Percentiles rank a stretch among this genome's conserved stretches.
These are phyloP conservation scores for Cercospora sesami DNA, from an alignment of 2,329 filamentous ascomycete species.

Conservation along the genomic window DNA sequence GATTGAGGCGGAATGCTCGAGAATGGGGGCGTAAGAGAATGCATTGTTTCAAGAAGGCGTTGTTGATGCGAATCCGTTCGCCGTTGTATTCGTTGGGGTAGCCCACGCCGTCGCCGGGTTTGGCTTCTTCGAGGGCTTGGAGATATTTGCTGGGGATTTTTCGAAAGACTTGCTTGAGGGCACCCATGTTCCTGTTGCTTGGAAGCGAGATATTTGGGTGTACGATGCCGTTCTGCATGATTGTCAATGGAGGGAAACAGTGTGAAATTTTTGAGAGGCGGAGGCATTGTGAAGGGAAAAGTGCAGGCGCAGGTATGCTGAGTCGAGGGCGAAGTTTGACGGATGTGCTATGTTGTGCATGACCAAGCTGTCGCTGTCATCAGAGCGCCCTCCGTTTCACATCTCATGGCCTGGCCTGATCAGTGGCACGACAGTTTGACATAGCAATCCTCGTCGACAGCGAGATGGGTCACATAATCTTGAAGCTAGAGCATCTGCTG, in stretches of 20 bases:
- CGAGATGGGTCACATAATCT: background rate
- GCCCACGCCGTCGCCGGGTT: conserved; percentile 13
- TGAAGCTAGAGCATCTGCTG: background rate
- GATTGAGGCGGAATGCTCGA: conserved; percentile 11
- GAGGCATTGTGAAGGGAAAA: background rate
- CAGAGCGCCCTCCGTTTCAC: background rate
- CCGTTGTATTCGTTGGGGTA: conserved; percentile 12
- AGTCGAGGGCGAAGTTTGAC: background rate
- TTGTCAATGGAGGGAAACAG: background rate
- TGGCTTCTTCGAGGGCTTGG: conserved; percentile 12
- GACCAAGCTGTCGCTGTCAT: background rate
- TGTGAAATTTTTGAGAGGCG: background rate
- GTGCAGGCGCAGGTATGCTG: background rate
- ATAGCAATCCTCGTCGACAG: background rate
- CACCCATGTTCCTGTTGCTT: background rate
- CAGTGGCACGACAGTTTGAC: background rate
- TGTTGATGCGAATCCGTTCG: conserved; percentile 7
- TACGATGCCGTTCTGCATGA: conserved; percentile 1
- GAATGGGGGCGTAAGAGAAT: conserved; percentile 10
- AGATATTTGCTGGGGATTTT: conserved; percentile 4
- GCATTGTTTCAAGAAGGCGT: conserved; percentile 17
- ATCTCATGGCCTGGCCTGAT: background rate
- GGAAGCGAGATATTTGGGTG: background rate
- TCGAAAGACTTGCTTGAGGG: conserved; percentile 9
- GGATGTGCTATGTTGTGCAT: background rate